Conservation (phyloP, 2,329 filamentous ascomycete species). For the Zymoseptoria tritici region DNA sequence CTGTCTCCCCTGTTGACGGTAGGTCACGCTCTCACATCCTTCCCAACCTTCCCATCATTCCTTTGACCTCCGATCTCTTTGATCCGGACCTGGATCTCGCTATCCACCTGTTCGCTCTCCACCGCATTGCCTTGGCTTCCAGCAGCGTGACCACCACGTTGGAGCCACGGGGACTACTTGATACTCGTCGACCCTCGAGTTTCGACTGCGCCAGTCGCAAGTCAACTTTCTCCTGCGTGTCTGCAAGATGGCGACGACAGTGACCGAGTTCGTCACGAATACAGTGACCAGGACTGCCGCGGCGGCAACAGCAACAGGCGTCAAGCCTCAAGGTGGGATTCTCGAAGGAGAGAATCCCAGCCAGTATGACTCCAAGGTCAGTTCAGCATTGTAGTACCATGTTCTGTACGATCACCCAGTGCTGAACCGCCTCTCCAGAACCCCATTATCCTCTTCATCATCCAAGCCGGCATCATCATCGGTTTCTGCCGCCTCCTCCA, state of each 20-base stretch:
- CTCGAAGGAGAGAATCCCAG: conserved; percentile 65
- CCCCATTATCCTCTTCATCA: conserved; percentile 69
- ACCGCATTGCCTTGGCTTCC: neutral
- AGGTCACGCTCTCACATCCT: neutral
- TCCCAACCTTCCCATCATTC: neutral
- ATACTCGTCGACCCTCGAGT: neutral
- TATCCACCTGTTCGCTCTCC: neutral
- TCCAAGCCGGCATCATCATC: conserved; percentile 66
- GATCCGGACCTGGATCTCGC: neutral
- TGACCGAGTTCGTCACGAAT: conserved; percentile 15
- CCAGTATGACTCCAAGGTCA: conserved; percentile 53
- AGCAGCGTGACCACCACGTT: neutral
- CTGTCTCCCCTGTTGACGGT: neutral
- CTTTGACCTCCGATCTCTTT: neutral
- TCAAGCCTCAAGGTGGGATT: conserved; percentile 57
- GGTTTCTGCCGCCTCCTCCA: conserved; percentile 67
- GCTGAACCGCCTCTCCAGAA: conserved; percentile 34
- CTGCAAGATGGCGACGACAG: conserved; percentile 11
- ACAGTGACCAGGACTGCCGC: conserved; percentile 14
- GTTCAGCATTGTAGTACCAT: neutral
- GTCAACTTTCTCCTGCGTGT: neutral
- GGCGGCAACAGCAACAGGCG: conserved; percentile 19
- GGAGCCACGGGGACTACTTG: neutral
- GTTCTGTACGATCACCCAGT: neutral
- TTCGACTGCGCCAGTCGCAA: neutral